Percentiles rank a stretch among this genome's conserved stretches.
Conservation (phyloP, 2,329 filamentous ascomycete genomes). For the Hymenoscyphus infarciens region DNA sequence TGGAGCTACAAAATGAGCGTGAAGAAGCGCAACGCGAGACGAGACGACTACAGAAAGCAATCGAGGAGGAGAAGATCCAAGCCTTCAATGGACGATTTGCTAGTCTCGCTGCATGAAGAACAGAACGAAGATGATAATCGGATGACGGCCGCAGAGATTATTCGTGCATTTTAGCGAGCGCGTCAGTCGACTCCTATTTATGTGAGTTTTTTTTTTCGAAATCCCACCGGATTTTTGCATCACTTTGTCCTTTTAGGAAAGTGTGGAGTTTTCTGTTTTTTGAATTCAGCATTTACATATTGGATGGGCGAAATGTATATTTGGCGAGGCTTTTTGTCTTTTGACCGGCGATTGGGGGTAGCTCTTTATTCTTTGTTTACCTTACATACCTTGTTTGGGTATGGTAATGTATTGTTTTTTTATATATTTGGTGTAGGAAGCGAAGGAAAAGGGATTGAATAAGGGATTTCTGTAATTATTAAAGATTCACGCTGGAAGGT, state of each 20-base stretch:
- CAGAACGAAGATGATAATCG: background rate
- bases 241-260: background rate
- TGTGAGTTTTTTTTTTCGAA: background rate
- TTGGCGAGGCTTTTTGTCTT: background rate
- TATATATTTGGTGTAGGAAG: background rate
- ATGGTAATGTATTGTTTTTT: background rate
- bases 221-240: slow-evolving; percentile 5
- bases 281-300: slow-evolving; percentile 9
- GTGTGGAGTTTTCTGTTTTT: slow-evolving; percentile 7
- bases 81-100: slow-evolving; percentile 33
- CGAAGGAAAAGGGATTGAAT: background rate
- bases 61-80: slow-evolving; percentile 45
- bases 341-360: background rate
- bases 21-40: slow-evolving; percentile 73
- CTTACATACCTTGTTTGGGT: background rate
- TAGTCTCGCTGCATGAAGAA: slow-evolving; percentile 24
- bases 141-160: background rate
- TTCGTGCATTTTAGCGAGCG: slow-evolving; percentile 9
- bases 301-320: slow-evolving; percentile 6
- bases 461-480: background rate
- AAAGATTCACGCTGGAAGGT: background rate
- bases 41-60: slow-evolving; percentile 62
- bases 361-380: background rate
- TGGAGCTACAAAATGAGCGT: slow-evolving; percentile 69
- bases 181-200: background rate